Base-by-base conservation (phyloP, 352 stramenopile species). In the Pythium folliculosum region DNA sequence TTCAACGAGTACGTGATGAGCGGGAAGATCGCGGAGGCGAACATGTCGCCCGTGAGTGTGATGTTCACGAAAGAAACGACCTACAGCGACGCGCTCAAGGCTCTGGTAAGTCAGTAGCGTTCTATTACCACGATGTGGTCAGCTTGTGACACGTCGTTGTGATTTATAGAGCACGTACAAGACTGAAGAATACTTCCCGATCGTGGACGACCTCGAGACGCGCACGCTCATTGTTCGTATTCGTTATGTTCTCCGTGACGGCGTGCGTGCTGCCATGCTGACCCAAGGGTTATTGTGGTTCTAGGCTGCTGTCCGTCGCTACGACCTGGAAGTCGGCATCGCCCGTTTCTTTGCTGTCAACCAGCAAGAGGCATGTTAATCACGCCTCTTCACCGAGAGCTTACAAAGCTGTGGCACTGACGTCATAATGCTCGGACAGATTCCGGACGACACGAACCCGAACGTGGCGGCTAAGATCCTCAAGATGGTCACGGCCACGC, bases 1-100 rank as follows among this genome's bases (percentile, higher is more conserved):
- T 83, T 92, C 43, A 91, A 89, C 48, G 84, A 92, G 54, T 78
- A 89, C 38, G 69, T 93, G n/a, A 72, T 92, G 62, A 89, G 73
- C 50, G 77, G 90, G 13, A 87, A 87, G 58, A 69, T 72, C 47
- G 82, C 84, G 0, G 79, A 88, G 22, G 76, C 88, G 61, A 78
- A 91, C 63, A 91, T 95, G 85, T 77, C 60, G 25, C 80, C 78
- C 0, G 67, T 82, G 19, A 80, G 71, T 17, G 67, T 76, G 5
- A 71, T 89, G 60, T 89, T 93, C 65, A 93, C 83, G 4, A 76
- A 74, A 45, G 81, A 92, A 27, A 91, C 84, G 17, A 92, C 86
- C 6, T 94, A 94, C 54, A 78, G 77, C 30, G 76, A 94, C 48
- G 86, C 84, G 0, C 70, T 91, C 21, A 71, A 86, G 45, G 75